Evolutionary conservation across 129 eudicot genomes (phyloP).

Genomic region (Flaveria robusta): DNA sequence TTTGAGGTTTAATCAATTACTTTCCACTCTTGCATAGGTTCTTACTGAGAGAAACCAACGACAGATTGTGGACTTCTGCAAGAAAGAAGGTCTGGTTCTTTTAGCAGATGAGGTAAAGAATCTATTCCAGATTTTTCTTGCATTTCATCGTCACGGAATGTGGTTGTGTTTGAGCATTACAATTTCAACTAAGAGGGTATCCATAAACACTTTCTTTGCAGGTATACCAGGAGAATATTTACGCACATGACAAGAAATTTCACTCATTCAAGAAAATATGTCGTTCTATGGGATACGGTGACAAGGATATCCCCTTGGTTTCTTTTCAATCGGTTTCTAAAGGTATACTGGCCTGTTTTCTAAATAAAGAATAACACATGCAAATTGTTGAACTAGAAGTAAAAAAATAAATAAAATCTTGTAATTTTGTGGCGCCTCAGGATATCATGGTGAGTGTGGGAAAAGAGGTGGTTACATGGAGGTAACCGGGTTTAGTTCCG

Average conservation of each 20-base stretch:
- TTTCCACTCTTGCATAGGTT: conserved; percentile 46
- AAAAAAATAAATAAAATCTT: not conserved
- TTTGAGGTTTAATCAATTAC: not conserved
- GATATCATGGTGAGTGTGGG: conserved; percentile 98
- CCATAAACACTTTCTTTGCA: conserved; percentile 33
- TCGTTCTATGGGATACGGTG: conserved; percentile 82
- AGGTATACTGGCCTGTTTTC: conserved; percentile 52
- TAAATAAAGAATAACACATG: not conserved
- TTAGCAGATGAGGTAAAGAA: conserved; percentile 86
- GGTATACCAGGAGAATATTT: conserved; percentile 92
- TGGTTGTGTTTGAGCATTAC: not conserved
- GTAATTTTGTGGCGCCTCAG: conserved; percentile 36
- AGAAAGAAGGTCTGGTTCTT: conserved; percentile 86
- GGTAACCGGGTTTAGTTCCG: conserved; percentile 86
- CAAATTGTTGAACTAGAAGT: conserved; percentile 11
- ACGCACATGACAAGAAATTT: conserved; percentile 84
- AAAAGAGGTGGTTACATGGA: conserved; percentile 99
- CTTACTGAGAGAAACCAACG: conserved; percentile 88
- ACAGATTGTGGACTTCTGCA: conserved; percentile 88
- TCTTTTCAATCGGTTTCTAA: conserved; percentile 95
- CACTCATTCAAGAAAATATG: conserved; percentile 89
- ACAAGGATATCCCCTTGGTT: conserved; percentile 80
- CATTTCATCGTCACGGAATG: not conserved
- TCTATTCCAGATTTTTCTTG: conserved; percentile 12
- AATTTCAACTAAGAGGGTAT: not conserved